Conservation (phyloP, 164 flowering plant genomes). For the Houttuynia cordata region DNA sequence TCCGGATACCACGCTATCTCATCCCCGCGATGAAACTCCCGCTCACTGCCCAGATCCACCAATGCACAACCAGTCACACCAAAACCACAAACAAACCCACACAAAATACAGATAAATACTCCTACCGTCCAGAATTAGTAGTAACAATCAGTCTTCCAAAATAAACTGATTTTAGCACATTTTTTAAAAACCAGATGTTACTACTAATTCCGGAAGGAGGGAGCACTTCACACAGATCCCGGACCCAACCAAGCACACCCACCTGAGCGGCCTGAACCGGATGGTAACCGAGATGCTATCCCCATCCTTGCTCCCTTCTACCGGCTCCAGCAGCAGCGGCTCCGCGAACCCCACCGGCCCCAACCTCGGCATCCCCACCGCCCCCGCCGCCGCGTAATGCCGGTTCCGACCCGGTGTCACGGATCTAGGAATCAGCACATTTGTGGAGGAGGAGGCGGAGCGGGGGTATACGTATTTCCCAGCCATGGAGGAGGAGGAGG, state of each 20-base stretch:
- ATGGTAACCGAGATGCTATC: constrained; percentile 91
- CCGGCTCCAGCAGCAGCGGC: constrained; percentile 39
- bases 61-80: constrained; percentile 5
- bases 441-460: constrained; percentile 39
- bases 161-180: too few species aligned
- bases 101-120: constrained; percentile 1
- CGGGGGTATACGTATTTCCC: constrained; percentile 53
- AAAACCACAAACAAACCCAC: constrained; percentile 2
- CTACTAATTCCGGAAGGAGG: constrained; percentile 11
- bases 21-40: constrained; percentile 89
- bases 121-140: too few species aligned
- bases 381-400: constrained; percentile 24
- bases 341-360: constrained; percentile 30
- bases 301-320: constrained; percentile 37
- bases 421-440: constrained; percentile 40
- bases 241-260: constrained; percentile 33
- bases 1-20: constrained; percentile 94
- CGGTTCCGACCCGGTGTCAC: constrained; percentile 40
- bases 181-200: too few species aligned
- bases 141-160: neutral
- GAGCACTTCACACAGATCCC: too few species aligned
- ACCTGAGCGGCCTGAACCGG: constrained; percentile 92
- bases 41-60: constrained; percentile 40
- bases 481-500: constrained; percentile 59
- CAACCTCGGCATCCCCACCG: constrained; percentile 12